phyloP scores from a whole-genome alignment of 106 monocot species.

The Vanilla planifolia region DNA sequence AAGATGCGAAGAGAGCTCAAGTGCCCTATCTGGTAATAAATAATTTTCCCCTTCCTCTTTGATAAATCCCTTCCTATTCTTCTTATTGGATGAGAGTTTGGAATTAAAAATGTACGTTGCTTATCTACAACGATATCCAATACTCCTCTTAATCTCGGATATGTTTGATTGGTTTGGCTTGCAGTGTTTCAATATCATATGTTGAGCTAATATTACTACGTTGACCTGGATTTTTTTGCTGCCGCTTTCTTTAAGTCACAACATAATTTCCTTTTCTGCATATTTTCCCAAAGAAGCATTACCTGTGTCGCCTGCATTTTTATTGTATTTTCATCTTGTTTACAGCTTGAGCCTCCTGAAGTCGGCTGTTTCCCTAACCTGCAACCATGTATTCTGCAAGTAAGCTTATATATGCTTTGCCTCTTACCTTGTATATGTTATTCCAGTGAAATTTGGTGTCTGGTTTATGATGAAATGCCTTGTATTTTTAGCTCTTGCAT shows the following conservation, averaged over 20 bases:
- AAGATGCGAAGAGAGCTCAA: conserved; percentile 91
- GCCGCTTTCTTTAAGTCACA: too few relatives aligned
- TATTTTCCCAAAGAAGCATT: background rate
- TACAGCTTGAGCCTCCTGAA: conserved; percentile 71
- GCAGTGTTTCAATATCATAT: too few relatives aligned
- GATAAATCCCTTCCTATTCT: background rate
- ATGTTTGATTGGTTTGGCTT: too few relatives aligned
- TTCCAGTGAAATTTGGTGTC: background rate
- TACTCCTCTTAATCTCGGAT: too few relatives aligned
- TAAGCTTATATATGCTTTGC: conserved; percentile 21
- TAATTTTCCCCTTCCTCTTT: background rate
- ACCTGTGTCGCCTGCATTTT: background rate
- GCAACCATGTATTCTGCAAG: conserved; percentile 99
- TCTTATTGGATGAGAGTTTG: background rate
- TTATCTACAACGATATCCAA: too few relatives aligned
- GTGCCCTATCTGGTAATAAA: conserved; percentile 89
- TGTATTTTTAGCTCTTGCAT: conserved; percentile 52
- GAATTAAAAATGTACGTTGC: too few relatives aligned
- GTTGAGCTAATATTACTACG: too few relatives aligned
- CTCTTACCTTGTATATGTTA: background rate
- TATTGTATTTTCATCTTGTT: background rate
- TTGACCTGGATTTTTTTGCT: background rate
- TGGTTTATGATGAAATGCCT: background rate
- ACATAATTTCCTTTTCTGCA: too few relatives aligned
- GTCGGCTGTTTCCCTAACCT: conserved; percentile 57